Conservation (phyloP, 2,329 filamentous ascomycete species). For the Hypoxylon sp. region DNA sequence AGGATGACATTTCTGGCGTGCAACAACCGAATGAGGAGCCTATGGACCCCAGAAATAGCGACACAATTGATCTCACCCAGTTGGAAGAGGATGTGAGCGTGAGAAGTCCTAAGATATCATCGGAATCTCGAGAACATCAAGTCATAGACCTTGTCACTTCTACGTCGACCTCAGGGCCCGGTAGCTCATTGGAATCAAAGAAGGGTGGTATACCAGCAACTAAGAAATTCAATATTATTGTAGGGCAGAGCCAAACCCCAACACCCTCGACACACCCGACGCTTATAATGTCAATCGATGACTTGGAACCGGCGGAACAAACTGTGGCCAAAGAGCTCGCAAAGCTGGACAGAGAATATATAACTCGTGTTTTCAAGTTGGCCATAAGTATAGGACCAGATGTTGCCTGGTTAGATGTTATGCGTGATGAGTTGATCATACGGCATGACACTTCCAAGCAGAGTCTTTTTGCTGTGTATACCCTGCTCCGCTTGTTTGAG, state of each 20-base stretch:
- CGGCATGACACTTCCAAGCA: slow-evolving; percentile 37
- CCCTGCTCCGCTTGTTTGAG: slow-evolving; percentile 49
- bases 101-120: slow-evolving; percentile 31
- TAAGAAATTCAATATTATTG: neutral
- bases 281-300: slow-evolving; percentile 47
- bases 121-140: slow-evolving; percentile 20
- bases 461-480: slow-evolving; percentile 40
- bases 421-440: slow-evolving; percentile 43
- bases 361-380: slow-evolving; percentile 49
- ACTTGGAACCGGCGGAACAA: slow-evolving; percentile 45
- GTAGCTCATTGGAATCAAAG: neutral
- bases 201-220: neutral
- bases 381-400: slow-evolving; percentile 25
- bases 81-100: slow-evolving; percentile 1
- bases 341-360: slow-evolving; percentile 41
- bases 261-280: slow-evolving; percentile 13
- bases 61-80: slow-evolving; percentile 29
- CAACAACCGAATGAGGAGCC: slow-evolving; percentile 5
- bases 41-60: slow-evolving; percentile 1
- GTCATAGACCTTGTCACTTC: slow-evolving; percentile 47
- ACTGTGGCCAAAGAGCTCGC: slow-evolving; percentile 51
- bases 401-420: slow-evolving; percentile 51
- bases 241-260: neutral
- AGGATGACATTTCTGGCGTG: slow-evolving; percentile 14
- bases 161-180: slow-evolving; percentile 5